Evolutionary conservation across 2,329 filamentous ascomycete genomes (phyloP).

Genomic region (Aspergillus costaricaensis): DNA sequence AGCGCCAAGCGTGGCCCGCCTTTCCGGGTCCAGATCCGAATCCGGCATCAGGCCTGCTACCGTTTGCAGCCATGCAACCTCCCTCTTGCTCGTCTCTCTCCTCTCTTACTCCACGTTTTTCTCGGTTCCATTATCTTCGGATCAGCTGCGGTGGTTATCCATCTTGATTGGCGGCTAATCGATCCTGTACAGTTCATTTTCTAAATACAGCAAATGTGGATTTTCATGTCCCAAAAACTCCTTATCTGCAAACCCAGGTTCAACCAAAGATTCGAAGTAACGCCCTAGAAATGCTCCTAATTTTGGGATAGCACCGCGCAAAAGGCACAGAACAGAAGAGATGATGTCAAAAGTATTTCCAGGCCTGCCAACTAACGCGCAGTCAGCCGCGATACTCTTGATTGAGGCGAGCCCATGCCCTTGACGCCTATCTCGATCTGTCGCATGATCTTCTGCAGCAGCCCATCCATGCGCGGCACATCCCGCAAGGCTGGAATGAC

Average conservation of each 20-base stretch:
- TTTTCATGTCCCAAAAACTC: conserved; percentile 8
- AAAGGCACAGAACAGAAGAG: conserved; percentile 10
- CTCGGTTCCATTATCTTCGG: not conserved
- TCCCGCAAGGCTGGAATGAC: conserved; percentile 35
- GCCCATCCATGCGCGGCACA: conserved; percentile 28
- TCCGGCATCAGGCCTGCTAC: conserved; percentile 15
- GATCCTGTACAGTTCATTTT: conserved; percentile 4
- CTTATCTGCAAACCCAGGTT: conserved; percentile 3
- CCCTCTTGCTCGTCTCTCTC: not conserved
- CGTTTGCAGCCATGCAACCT: conserved; percentile 25
- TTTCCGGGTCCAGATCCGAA: conserved; percentile 12
- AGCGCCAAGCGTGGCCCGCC: conserved; percentile 1
- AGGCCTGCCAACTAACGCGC: conserved; percentile 11
- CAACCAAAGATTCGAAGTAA: not conserved
- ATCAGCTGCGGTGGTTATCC: not conserved
- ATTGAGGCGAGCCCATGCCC: conserved; percentile 31
- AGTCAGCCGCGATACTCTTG: conserved; percentile 26
- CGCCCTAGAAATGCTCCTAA: conserved; percentile 10
- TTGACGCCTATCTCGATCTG: conserved; percentile 33
- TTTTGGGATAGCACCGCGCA: not conserved
- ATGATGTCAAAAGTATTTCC: conserved; percentile 1
- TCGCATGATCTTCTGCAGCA: conserved; percentile 34
- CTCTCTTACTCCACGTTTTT: not conserved
- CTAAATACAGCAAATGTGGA: conserved; percentile 19
- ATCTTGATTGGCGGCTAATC: conserved; percentile 10